Conservation (phyloP, 2,329 filamentous ascomycete species). For the Rasamsonia emersonii region DNA sequence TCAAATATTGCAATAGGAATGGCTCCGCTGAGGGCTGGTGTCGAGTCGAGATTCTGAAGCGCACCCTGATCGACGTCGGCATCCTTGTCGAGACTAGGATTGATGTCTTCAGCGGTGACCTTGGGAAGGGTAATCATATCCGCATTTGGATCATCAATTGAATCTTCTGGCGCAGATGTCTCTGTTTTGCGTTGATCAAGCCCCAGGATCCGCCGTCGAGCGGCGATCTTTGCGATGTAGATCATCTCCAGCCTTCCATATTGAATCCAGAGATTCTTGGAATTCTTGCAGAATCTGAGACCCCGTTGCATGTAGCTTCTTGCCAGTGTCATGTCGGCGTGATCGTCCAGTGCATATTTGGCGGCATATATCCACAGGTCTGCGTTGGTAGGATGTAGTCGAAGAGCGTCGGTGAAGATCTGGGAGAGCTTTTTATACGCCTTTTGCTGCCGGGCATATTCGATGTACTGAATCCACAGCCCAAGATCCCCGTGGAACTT, state of each 20-base stretch:
- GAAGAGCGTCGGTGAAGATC: conserved; percentile 59
- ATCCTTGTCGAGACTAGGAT: conserved; percentile 45
- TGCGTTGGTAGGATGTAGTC: conserved; percentile 75
- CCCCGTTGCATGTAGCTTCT: conserved; percentile 82
- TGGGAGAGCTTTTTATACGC: conserved; percentile 53
- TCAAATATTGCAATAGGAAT: conserved; percentile 92
- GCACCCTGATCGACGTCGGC: conserved; percentile 45
- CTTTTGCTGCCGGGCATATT: conserved; percentile 63
- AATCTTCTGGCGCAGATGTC: conserved; percentile 25
- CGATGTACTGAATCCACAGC: conserved; percentile 85
- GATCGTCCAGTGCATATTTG: conserved; percentile 64
- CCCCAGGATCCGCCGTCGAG: conserved; percentile 59
- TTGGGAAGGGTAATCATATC: conserved; percentile 51
- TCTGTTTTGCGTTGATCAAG: conserved; percentile 42
- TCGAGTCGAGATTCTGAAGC: conserved; percentile 57
- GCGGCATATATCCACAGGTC: conserved; percentile 81
- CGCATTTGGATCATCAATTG: conserved; percentile 39
- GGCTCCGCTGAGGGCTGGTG: conserved; percentile 81
- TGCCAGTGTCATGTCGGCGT: conserved; percentile 81
- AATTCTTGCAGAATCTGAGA: conserved; percentile 75
- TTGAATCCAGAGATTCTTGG: conserved; percentile 71
- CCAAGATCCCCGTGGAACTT: conserved; percentile 74
- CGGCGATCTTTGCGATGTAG: conserved; percentile 74
- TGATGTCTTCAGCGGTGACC: conserved; percentile 55
- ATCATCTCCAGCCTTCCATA: conserved; percentile 89